Percentiles rank a stretch among this genome's conserved stretches.
These are phyloP conservation scores for Verticillium dahliae DNA, from an alignment of 2,329 filamentous ascomycete genomes.

Conservation along the genomic window DNA sequence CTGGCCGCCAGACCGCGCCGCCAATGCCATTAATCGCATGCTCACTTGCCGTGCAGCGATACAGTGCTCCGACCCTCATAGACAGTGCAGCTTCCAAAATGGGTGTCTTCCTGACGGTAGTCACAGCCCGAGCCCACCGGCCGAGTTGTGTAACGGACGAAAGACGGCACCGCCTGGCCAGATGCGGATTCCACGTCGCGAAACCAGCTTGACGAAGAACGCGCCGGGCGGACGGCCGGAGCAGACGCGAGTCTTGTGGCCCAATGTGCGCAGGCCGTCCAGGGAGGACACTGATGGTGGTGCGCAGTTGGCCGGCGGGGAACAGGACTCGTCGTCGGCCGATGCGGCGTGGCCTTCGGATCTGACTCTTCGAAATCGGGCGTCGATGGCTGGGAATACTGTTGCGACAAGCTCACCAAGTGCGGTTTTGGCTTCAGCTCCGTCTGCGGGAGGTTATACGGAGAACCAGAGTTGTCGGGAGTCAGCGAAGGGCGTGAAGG, in stretches of 20 bases:
- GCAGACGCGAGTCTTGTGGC: background rate
- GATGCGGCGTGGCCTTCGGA: background rate
- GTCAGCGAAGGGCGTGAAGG: background rate
- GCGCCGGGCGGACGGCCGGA: slow-evolving; percentile 1
- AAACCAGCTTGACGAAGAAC: slow-evolving; percentile 7
- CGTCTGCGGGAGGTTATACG: background rate
- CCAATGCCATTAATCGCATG: slow-evolving; percentile 31
- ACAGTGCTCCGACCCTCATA: background rate
- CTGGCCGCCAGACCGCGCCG: slow-evolving; percentile 30
- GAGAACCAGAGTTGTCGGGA: background rate
- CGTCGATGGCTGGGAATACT: background rate
- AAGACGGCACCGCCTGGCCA: background rate
- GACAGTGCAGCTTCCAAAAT: background rate
- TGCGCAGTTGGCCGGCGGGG: background rate
- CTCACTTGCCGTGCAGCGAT: slow-evolving; percentile 6
- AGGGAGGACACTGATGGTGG: background rate
- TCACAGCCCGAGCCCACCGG: background rate
- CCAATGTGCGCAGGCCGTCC: background rate
- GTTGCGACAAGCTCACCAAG: background rate
- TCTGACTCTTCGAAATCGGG: background rate
- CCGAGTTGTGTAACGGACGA: background rate
- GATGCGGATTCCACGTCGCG: slow-evolving; percentile 4
- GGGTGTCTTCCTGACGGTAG: background rate
- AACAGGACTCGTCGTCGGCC: background rate
- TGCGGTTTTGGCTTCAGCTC: background rate